Evolutionary conservation across 345 rosid species (phyloP).

Genomic region (Gossypium rotundifolium): DNA sequence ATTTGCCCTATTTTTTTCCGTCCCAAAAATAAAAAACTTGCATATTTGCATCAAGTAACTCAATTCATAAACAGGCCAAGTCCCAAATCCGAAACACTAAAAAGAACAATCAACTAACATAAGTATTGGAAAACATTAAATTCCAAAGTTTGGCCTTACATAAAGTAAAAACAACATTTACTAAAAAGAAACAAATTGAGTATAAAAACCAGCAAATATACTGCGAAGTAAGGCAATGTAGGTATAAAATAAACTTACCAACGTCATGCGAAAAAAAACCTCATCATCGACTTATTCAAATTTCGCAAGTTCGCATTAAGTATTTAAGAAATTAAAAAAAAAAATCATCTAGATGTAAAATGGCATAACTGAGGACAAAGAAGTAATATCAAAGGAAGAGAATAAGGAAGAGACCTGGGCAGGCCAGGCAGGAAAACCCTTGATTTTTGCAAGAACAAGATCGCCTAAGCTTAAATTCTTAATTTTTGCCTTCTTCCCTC

Average conservation of each 20-base stretch:
- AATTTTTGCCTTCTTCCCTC: constrained; percentile 50
- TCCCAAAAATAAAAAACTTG: background rate
- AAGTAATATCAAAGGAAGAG: background rate
- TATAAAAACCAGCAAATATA: background rate
- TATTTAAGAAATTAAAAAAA: background rate
- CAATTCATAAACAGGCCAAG: background rate
- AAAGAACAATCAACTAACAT: background rate
- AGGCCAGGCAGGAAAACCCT: constrained; percentile 97
- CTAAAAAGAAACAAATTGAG: background rate
- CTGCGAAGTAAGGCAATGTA: constrained; percentile 1
- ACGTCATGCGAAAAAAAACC: background rate
- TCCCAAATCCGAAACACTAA: background rate
- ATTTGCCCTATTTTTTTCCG: background rate
- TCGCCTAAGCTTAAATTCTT: constrained; percentile 77
- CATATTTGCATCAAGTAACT: background rate
- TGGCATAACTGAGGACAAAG: background rate
- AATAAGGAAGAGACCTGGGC: constrained; percentile 59
- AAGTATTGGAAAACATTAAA: background rate
- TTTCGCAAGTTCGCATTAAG: background rate
- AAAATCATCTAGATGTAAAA: background rate
- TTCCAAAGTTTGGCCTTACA: background rate
- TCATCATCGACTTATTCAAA: background rate
- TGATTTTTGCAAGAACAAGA: constrained; percentile 95
- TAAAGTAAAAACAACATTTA: background rate
- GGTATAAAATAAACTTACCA: background rate